Evolutionary conservation across 305 asterid genomes (phyloP), one percentile per base, ranked within the genome.

Genomic region (Fraxinus angustifolia): DNA sequence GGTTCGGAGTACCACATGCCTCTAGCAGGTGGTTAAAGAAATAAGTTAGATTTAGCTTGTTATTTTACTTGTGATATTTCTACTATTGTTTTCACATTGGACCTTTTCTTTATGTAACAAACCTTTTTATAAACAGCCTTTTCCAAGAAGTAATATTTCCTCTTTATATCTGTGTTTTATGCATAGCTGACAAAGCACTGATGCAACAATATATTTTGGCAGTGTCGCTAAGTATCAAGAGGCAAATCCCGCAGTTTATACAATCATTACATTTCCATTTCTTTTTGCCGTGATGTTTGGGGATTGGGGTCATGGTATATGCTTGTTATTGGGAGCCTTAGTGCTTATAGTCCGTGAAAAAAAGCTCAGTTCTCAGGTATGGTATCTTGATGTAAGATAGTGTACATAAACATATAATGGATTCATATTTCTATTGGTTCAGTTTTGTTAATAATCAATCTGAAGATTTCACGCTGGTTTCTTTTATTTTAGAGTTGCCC

Each of bases 281-380:
- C 97, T 96, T 86, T 96, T 96, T 82, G 99, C 98, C 80, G 97
- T 96, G 89, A 96, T 96, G 99, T 96, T 96, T 86, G 99, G 99
- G 75, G 98, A 96, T 85, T 96, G 99, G 99, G 99, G 99, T 82
- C 99, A 96, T 88, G 99, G 99, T 78, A 87, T 93, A 82, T 96
- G 98, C 88, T 84, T 96, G 84, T 89, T 96, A 67, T 83, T 93
- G 87, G 98, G 98, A 82, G 98, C 98, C 70, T 81, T 94, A 77
- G 84, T 88, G 82, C 96, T 96, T 78, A 88, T 93, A 72, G 91
- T 94, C 56, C 94, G 87, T 53, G 98, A 96, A 87, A 92, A 88
- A 65, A 92, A 89, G 85, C 86, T 92, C 77, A 85, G 97, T 84
- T 91, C 98, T 71, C 98, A 96, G 98, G 99, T 94, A 87, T 82